Conservation (phyloP, 768 basidiomycete genomes). For the Mycena filopes region DNA sequence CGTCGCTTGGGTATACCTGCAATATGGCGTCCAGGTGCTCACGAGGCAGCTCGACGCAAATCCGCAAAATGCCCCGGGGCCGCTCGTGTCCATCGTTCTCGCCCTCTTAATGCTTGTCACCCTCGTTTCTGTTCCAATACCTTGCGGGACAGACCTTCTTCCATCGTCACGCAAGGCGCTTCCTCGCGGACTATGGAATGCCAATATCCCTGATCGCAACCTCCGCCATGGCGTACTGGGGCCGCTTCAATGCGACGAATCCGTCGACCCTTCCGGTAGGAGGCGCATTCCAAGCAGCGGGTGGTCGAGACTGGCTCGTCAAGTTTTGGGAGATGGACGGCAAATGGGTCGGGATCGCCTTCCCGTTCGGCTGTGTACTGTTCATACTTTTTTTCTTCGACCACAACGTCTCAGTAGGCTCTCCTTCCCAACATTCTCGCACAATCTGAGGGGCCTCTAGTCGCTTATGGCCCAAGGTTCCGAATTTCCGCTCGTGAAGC, state of each 20-base stretch:
- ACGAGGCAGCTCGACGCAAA: constrained; percentile 71
- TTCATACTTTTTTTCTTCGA: constrained; percentile 97
- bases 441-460: constrained; percentile 49
- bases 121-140: constrained; percentile 78
- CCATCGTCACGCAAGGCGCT: constrained; percentile 77
- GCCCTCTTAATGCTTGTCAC: constrained; percentile 81
- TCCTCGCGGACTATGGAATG: constrained; percentile 92
- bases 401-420: constrained; percentile 87
- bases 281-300: constrained; percentile 75
- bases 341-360: constrained; percentile 89
- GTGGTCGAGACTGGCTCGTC: constrained; percentile 84
- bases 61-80: constrained; percentile 53
- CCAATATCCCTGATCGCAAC: constrained; percentile 83
- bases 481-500: constrained; percentile 90
- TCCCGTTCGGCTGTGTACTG: constrained; percentile 89
- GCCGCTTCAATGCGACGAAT: constrained; percentile 69
- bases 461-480: constrained; percentile 93
- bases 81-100: constrained; percentile 74
- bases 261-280: constrained; percentile 76
- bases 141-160: constrained; percentile 73
- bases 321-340: constrained; percentile 88
- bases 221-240: constrained; percentile 90
- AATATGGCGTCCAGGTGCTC: constrained; percentile 86
- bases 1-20: constrained; percentile 89
- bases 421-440: neutral